Percentiles rank a stretch among this genome's conserved stretches.
These are phyloP conservation scores for Berkeleyomyces rouxiae DNA, from an alignment of 2,329 filamentous ascomycete species.

Conservation along the genomic window DNA sequence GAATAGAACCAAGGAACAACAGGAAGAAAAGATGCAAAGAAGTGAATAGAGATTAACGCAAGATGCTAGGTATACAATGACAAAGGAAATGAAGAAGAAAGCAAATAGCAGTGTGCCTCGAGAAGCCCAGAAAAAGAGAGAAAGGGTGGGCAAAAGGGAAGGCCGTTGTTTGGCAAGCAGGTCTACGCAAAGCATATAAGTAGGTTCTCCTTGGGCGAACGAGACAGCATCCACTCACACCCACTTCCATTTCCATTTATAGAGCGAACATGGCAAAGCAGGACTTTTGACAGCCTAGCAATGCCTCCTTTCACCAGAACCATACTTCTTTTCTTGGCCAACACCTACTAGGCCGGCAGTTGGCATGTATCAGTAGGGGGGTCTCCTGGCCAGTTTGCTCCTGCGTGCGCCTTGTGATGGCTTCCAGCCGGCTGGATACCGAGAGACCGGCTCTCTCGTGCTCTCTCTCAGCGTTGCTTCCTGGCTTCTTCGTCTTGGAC, in stretches of 20 bases:
- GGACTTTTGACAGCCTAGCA: neutral
- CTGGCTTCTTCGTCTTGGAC: neutral
- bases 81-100: neutral
- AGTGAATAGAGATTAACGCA: neutral
- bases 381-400: too few relatives aligned
- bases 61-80: neutral
- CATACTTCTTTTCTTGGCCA: neutral
- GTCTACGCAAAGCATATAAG: neutral
- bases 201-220: neutral
- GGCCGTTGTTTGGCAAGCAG: neutral
- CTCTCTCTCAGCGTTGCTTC: neutral
- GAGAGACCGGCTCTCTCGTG: neutral
- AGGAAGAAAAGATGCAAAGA: too few relatives aligned
- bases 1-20: too few relatives aligned
- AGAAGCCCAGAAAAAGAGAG: neutral
- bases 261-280: neutral
- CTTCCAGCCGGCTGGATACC: neutral
- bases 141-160: neutral
- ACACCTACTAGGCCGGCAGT: neutral
- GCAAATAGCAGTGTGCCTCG: neutral
- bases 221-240: too few relatives aligned
- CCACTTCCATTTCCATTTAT: neutral
- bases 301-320: neutral
- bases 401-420: too few relatives aligned
- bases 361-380: too few relatives aligned